Conservation (phyloP, 805 yeast species). For the Starmerella stigmatis region DNA sequence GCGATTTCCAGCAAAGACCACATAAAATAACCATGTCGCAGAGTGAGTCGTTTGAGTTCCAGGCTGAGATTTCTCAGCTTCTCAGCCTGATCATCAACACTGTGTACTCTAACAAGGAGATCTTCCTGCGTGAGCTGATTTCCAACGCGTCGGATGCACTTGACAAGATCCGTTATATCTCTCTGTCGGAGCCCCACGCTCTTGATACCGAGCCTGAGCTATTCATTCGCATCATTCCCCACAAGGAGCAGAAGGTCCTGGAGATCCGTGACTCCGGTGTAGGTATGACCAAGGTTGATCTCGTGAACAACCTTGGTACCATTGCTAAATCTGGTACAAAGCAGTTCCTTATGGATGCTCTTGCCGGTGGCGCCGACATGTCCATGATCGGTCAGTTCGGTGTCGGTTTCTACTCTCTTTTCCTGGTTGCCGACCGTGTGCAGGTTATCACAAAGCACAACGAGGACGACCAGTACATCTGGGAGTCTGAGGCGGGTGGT, state of each 20-base stretch:
- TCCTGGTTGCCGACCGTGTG: slow-evolving; percentile 97
- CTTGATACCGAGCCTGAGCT: slow-evolving; percentile 93
- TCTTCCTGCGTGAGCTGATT: slow-evolving; percentile 95
- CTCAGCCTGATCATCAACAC: slow-evolving; percentile 99
- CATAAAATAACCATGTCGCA: slow-evolving; percentile 26
- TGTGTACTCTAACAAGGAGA: slow-evolving; percentile 98
- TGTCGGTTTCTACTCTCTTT: slow-evolving; percentile 99
- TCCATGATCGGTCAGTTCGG: slow-evolving; percentile 99
- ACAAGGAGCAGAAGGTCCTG: slow-evolving; percentile 83
- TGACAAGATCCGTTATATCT: slow-evolving; percentile 96
- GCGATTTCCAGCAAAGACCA: neutral
- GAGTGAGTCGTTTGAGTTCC: slow-evolving; percentile 57
- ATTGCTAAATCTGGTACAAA: slow-evolving; percentile 99
- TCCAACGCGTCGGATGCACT: slow-evolving; percentile 99
- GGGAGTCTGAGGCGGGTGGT: slow-evolving; percentile 99
- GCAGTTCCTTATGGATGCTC: slow-evolving; percentile 93
- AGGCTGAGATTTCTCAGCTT: slow-evolving; percentile 99
- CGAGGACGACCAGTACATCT: slow-evolving; percentile 97
- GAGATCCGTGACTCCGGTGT: slow-evolving; percentile 99
- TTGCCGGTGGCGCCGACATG: slow-evolving; percentile 98
- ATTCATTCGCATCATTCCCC: slow-evolving; percentile 95
- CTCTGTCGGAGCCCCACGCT: slow-evolving; percentile 81
- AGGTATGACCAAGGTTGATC: slow-evolving; percentile 99
- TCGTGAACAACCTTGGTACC: slow-evolving; percentile 98
- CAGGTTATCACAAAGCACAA: slow-evolving; percentile 97